Evolutionary conservation across 208 protist genomes (phyloP).

Genomic region (Leishmania mexicana): DNA sequence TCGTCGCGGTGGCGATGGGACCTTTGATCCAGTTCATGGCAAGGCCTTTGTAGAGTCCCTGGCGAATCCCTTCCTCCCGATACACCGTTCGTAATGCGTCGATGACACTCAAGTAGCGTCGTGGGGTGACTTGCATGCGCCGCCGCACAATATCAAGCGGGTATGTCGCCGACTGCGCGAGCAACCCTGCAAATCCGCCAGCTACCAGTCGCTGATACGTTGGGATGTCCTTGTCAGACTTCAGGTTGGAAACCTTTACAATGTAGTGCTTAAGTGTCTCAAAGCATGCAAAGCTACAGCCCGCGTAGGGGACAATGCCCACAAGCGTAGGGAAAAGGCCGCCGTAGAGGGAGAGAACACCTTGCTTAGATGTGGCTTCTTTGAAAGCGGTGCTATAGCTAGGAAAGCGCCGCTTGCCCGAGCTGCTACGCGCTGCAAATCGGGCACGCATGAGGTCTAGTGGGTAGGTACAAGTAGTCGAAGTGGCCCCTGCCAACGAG

Average conservation of each 20-base stretch:
- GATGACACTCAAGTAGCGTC: conserved; percentile 74
- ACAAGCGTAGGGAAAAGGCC: conserved; percentile 92
- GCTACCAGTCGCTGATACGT: conserved; percentile 74
- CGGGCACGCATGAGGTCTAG: conserved; percentile 94
- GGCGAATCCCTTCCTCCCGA: conserved; percentile 74
- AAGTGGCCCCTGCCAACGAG: conserved; percentile 92
- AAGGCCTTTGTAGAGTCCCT: conserved; percentile 91
- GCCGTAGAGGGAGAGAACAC: conserved; percentile 70
- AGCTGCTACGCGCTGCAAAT: conserved; percentile 76
- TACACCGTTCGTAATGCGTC: conserved; percentile 68
- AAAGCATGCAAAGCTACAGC: conserved; percentile 93
- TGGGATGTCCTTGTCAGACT: conserved; percentile 73
- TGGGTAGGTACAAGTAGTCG: conserved; percentile 93
- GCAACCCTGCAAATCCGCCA: conserved; percentile 83
- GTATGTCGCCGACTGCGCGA: conserved; percentile 94
- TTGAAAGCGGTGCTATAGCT: conserved; percentile 77
- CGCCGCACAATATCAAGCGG: conserved; percentile 94
- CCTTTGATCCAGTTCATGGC: conserved; percentile 96
- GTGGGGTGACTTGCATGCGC: conserved; percentile 89
- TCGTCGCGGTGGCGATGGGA: conserved; percentile 86
- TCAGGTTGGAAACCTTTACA: conserved; percentile 44
- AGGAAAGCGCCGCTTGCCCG: conserved; percentile 59
- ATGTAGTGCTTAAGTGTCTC: conserved; percentile 88
- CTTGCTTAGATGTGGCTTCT: conserved; percentile 56
- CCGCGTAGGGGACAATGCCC: conserved; percentile 95